A percentile compares a stretch with the other conserved stretches of the same genome.
These are phyloP conservation scores for Trametes punicea DNA, from an alignment of 768 basidiomycete genomes.

Conservation along the genomic window DNA sequence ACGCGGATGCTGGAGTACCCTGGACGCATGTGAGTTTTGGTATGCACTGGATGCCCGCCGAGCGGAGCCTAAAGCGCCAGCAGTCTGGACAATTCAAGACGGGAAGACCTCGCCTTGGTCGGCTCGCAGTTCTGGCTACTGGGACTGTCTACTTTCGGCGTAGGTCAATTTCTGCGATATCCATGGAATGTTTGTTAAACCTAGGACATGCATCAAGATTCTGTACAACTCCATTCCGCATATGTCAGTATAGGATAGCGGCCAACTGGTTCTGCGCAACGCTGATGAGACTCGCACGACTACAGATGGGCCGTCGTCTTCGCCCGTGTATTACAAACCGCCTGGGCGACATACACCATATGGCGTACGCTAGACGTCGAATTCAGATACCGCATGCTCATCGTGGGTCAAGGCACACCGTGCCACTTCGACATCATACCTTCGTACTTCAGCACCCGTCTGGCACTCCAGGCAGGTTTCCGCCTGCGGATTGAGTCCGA, in stretches of 20 bases:
- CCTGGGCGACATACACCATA: conserved; percentile 50
- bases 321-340: conserved; percentile 44
- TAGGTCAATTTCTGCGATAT: conserved; percentile 9
- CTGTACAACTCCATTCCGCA: conserved; percentile 53
- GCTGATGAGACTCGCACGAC: neutral
- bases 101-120: conserved; percentile 48
- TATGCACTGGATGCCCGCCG: neutral
- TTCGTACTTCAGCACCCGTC: conserved; percentile 40
- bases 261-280: neutral
- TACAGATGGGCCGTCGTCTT: conserved; percentile 46
- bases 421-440: conserved; percentile 50
- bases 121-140: conserved; percentile 54
- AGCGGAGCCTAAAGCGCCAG: neutral
- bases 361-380: conserved; percentile 42
- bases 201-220: conserved; percentile 31
- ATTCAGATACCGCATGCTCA: conserved; percentile 35
- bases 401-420: conserved; percentile 39
- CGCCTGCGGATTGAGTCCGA: neutral
- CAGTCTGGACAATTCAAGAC: conserved; percentile 41
- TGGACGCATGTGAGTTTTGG: conserved; percentile 38
- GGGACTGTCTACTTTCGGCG: conserved; percentile 44
- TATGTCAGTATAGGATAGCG: conserved; percentile 34
- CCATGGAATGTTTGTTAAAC: too few relatives aligned
- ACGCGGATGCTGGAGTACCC: conserved; percentile 44
- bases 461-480: conserved; percentile 40